A percentile compares a stretch with the other conserved stretches of the same genome.
These are phyloP conservation scores for Hypoxylon fragiforme DNA, from an alignment of 495 filamentous ascomycete genomes.

Conservation along the genomic window DNA sequence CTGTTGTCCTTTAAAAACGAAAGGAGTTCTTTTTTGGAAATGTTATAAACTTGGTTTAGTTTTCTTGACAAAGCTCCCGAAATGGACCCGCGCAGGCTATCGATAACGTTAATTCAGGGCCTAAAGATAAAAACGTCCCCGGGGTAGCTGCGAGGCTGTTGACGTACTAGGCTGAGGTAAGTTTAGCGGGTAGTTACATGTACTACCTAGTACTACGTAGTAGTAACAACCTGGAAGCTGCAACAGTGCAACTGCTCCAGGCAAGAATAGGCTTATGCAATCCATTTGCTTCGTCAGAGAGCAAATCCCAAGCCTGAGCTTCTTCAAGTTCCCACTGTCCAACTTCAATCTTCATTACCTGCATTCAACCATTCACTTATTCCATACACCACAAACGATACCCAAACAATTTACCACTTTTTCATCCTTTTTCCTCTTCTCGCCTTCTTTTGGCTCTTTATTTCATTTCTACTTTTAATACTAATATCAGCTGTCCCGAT, in stretches of 20 bases:
- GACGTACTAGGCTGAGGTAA: conserved; percentile 5
- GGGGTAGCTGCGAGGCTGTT: conserved; percentile 39
- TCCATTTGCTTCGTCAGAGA: conserved; percentile 24
- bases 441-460: background rate
- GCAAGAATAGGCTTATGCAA: conserved; percentile 38
- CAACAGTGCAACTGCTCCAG: conserved; percentile 19
- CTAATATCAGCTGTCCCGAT: conserved; percentile 15
- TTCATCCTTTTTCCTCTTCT: background rate
- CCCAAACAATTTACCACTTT: conserved; percentile 2
- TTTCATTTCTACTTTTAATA: conserved; percentile 28
- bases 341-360: background rate
- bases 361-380: conserved; percentile 8
- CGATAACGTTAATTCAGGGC: background rate
- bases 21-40: background rate
- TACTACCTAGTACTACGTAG: background rate
- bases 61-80: conserved; percentile 3
- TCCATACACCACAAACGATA: conserved; percentile 21
- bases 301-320: conserved; percentile 14
- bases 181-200: conserved; percentile 13
- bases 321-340: background rate
- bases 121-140: conserved; percentile 19
- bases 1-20: background rate
- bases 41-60: conserved; percentile 2
- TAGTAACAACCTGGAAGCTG: conserved; percentile 6
- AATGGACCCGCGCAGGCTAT: conserved; percentile 17